A percentile compares a stretch with the other conserved stretches of the same genome.
Conservation (phyloP, 23 red algal species). For the Gracilaria caudata region DNA sequence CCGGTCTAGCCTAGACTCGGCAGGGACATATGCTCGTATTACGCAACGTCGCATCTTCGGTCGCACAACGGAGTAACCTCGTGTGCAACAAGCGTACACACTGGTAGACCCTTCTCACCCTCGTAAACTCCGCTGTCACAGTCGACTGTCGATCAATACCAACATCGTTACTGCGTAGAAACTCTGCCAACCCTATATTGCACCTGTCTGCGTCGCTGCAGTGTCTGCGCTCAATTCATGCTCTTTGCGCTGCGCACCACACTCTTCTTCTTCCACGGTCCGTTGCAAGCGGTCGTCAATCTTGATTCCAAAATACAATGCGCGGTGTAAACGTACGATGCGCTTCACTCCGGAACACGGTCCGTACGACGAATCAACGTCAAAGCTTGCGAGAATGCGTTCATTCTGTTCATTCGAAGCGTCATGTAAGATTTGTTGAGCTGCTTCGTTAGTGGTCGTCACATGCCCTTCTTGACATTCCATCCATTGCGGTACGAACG, state of each 20-base stretch:
- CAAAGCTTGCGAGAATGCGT: constrained; percentile 15
- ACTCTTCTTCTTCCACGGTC: neutral
- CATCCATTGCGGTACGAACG: no score
- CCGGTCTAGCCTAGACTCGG: constrained; percentile 18
- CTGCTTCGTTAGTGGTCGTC: no score
- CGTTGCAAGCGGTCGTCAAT: neutral
- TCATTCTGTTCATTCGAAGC: neutral
- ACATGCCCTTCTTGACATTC: no score
- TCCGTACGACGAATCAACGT: constrained; percentile 40
- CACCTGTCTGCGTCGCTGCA: neutral
- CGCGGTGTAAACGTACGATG: constrained; percentile 58
- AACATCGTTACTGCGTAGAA: neutral
- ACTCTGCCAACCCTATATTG: neutral
- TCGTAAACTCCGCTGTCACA: no score
- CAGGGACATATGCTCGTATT: no score
- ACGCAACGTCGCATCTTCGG: no score
- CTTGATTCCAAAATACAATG: constrained; percentile 21
- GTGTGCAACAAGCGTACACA: neutral
- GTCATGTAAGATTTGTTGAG: neutral
- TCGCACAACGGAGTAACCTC: no score
- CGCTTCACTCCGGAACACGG: constrained; percentile 62
- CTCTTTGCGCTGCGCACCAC: neutral
- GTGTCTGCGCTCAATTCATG: no score
- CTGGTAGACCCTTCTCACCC: neutral
- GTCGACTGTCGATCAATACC: neutral